phyloP scores from a whole-genome alignment of 306 rosid species.

The peach (Prunus persica) region Prunus_persica_NCBIv2 NC_034011.1:21373001-21373500 shows the following conservation, averaged over 20 bases:
- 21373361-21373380: neutral
- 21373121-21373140: too few species aligned
- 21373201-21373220: neutral
- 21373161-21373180: neutral
- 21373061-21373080: neutral
- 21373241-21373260: neutral
- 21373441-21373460: neutral
- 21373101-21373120: neutral
- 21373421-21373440: constrained; percentile 2
- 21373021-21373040: constrained; percentile 8
- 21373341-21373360: neutral
- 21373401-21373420: neutral
- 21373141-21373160: neutral
- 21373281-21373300: constrained; percentile 5
- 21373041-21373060: neutral
- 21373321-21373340: constrained; percentile 10
- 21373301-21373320: constrained; percentile 7
- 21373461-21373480: neutral
- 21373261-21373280: neutral
- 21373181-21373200: too few species aligned
- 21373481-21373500: neutral
- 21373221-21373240: neutral
- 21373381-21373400: constrained; percentile 13
- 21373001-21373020: constrained; percentile 58
- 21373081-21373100: neutral